Conservation (phyloP, 139 green algal species). For the Desmodesmus armatus region DNA sequence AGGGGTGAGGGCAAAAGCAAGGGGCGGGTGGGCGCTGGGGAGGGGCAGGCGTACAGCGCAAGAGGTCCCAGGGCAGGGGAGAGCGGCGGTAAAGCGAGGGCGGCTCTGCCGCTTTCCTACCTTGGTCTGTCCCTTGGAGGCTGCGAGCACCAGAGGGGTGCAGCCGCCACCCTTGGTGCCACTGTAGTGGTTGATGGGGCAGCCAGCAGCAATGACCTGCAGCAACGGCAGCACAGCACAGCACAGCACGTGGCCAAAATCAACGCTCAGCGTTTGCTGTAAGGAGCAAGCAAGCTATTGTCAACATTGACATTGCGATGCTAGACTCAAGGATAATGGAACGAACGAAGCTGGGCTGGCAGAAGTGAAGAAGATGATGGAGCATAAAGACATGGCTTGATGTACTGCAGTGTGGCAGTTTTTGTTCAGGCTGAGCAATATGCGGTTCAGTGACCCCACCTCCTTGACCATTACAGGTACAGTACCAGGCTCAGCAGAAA, state of each 20-base stretch:
- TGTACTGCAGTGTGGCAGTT: neutral
- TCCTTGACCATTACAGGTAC: neutral
- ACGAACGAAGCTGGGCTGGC: neutral
- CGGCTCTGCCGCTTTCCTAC: neutral
- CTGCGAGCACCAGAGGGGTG: slow-evolving; percentile 21
- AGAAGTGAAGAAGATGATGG: neutral
- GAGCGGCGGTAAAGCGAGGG: too few species aligned
- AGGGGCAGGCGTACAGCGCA: too few species aligned
- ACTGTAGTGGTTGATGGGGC: slow-evolving; percentile 23
- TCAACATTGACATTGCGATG: neutral
- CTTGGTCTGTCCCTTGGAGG: slow-evolving; percentile 11
- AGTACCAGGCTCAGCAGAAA: neutral
- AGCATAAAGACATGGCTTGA: neutral
- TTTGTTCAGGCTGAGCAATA: neutral
- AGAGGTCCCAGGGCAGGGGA: too few species aligned
- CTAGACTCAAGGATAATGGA: neutral
- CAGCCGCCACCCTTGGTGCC: slow-evolving; percentile 17
- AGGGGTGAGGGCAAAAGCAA: too few species aligned
- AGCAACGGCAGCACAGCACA: neutral
- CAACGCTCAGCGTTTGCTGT: neutral
- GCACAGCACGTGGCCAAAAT: too few species aligned
- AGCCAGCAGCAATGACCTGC: slow-evolving; percentile 25
- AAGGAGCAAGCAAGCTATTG: neutral
- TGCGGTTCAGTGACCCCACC: neutral
- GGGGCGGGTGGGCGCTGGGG: too few species aligned